Evolutionary conservation across 768 basidiomycete species (phyloP).

Genomic region (Clavulina sp.): DNA sequence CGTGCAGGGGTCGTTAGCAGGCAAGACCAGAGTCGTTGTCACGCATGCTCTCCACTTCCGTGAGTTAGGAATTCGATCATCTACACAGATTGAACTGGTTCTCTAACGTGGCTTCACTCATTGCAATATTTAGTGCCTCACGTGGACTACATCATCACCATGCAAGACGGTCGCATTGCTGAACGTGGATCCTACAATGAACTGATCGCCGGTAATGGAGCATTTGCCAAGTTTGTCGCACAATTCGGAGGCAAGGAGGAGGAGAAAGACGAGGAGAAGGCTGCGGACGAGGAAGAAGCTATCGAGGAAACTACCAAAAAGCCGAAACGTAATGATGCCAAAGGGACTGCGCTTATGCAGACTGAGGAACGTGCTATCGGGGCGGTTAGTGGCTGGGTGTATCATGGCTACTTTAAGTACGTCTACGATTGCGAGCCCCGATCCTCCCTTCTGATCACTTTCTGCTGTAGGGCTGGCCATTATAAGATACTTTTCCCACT

Average conservation of each 20-base stretch:
- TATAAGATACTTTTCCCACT: conserved; percentile 29
- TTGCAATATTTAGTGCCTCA: conserved; percentile 40
- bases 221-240: conserved; percentile 26
- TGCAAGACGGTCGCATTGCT: conserved; percentile 38
- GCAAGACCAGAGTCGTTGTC: conserved; percentile 23
- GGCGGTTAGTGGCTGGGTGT: conserved; percentile 32
- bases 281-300: conserved; percentile 6
- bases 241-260: conserved; percentile 31
- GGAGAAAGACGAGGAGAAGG: conserved; percentile 13
- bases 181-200: conserved; percentile 48
- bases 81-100: not conserved
- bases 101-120: too few relatives aligned
- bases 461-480: conserved; percentile 36
- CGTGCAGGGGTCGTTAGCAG: conserved; percentile 13
- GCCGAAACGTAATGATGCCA: conserved; percentile 24
- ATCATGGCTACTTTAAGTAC: conserved; percentile 24
- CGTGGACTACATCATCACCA: conserved; percentile 44
- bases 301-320: conserved; percentile 9
- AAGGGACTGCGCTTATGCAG: conserved; percentile 31
- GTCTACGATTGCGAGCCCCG: not conserved
- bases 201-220: conserved; percentile 13
- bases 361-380: conserved; percentile 41
- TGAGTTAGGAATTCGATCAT: not conserved
- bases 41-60: conserved; percentile 26
- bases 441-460: not conserved